These are phyloP conservation scores for Zymoseptoria passerinii DNA, from an alignment of 2,329 filamentous ascomycete genomes.

Conservation along the genomic window DNA sequence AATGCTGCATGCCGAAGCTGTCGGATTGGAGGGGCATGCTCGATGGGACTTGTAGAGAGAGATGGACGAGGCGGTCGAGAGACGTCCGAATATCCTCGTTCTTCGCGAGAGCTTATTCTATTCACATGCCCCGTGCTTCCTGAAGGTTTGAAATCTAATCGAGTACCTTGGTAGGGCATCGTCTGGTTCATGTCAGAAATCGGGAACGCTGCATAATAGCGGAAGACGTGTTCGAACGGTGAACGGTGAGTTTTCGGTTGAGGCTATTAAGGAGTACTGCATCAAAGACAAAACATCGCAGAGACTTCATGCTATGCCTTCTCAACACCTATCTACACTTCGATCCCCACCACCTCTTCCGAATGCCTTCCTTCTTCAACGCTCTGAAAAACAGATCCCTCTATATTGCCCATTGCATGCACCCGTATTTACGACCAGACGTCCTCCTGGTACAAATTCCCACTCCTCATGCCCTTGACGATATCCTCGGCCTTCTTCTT, in stretches of 20 bases:
- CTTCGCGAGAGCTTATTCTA: no score
- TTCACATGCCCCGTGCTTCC: background rate
- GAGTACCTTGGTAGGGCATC: background rate
- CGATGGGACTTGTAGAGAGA: background rate
- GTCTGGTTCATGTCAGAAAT: no score
- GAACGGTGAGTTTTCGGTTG: no score
- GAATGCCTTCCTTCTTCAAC: background rate
- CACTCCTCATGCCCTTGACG: conserved; percentile 91
- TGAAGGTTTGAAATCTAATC: background rate
- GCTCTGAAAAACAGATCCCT: background rate
- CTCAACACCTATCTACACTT: background rate
- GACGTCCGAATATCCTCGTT: background rate
- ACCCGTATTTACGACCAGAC: conserved; percentile 50
- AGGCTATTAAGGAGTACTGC: background rate
- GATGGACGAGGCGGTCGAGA: background rate
- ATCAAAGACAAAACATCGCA: background rate
- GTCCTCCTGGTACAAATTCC: conserved; percentile 90
- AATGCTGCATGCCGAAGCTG: background rate
- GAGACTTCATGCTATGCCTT: background rate
- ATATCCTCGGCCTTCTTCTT: conserved; percentile 89
- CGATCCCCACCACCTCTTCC: background rate
- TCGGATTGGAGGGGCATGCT: background rate
- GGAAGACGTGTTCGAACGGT: no score
- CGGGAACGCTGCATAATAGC: no score
- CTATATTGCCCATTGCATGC: background rate